Conservation (phyloP, 2,329 filamentous ascomycete genomes). For the Cladophialophora bantiana region DNA sequence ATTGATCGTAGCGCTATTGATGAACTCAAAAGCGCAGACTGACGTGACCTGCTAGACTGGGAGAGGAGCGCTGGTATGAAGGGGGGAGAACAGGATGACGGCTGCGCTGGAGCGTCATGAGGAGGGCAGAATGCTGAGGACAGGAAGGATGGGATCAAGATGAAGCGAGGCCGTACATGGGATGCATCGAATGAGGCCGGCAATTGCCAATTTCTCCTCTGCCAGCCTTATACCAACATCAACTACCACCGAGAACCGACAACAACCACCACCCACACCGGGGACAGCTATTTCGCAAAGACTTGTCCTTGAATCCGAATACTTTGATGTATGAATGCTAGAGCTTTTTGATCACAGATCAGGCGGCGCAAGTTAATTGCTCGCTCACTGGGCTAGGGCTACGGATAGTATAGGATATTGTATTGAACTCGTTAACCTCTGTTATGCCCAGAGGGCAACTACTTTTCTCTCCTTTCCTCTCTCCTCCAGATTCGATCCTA, state of each 20-base stretch:
- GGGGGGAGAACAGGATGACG: constrained; percentile 18
- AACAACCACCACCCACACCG: constrained; percentile 8
- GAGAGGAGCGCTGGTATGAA: constrained; percentile 8
- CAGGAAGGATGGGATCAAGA: neutral
- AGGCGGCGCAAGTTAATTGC: constrained; percentile 19
- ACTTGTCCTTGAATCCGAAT: constrained; percentile 11
- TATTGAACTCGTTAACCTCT: constrained; percentile 10
- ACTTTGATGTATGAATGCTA: constrained; percentile 26
- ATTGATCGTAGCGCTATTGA: constrained; percentile 96
- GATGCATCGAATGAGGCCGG: constrained; percentile 1
- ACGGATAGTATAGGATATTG: constrained; percentile 18
- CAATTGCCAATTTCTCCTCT: neutral
- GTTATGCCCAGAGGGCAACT: neutral
- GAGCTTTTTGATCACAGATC: constrained; percentile 19
- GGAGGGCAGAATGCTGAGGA: neutral
- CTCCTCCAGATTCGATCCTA: neutral
- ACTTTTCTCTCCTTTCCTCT: neutral
- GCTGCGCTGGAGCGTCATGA: constrained; percentile 35
- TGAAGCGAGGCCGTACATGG: neutral
- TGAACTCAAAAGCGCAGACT: constrained; percentile 90
- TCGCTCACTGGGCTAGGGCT: constrained; percentile 6
- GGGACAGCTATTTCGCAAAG: neutral
- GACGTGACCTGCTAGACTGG: constrained; percentile 66
- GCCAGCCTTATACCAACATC: constrained; percentile 5
- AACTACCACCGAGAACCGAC: constrained; percentile 8